Percentiles rank a stretch among this genome's conserved stretches.
Conservation (phyloP, 202 grass and related monocot species). For the Hordeum pubiflorum region DNA sequence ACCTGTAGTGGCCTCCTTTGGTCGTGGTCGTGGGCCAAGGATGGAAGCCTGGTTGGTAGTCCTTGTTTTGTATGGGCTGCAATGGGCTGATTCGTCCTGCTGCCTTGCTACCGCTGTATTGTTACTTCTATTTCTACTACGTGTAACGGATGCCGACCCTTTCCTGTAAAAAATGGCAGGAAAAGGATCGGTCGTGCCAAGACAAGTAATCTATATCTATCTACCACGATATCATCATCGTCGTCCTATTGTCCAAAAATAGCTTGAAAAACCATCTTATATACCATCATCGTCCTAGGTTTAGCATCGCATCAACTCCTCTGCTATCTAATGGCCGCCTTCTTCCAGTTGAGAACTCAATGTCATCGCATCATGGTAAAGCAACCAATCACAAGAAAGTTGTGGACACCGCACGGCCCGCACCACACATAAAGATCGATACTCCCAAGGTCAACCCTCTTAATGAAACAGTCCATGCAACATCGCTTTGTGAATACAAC, state of each 20-base stretch:
- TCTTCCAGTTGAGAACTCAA: neutral
- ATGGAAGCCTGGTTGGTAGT: neutral
- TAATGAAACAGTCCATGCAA: neutral
- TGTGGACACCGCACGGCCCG: neutral
- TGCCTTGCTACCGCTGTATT: neutral
- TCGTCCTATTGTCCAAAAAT: too few species aligned
- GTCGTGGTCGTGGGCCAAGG: neutral
- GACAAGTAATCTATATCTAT: too few species aligned
- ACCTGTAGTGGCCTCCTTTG: too few species aligned
- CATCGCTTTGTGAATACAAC: neutral
- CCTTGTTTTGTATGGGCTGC: neutral
- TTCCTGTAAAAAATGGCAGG: constrained; percentile 56
- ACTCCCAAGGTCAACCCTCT: neutral
- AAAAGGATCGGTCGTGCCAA: constrained; percentile 33
- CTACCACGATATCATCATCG: too few species aligned
- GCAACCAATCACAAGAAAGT: neutral
- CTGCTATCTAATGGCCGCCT: too few species aligned
- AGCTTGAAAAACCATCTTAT: too few species aligned
- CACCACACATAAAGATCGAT: neutral
- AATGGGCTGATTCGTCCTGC: neutral
- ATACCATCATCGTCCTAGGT: too few species aligned
- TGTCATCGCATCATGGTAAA: neutral
- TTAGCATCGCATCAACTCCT: too few species aligned
- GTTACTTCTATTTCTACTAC: neutral
- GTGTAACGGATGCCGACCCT: constrained; percentile 26